A percentile compares a stretch with the other conserved stretches of the same genome.
Conservation (phyloP, 768 basidiomycete species). For the Russula compacta region DNA sequence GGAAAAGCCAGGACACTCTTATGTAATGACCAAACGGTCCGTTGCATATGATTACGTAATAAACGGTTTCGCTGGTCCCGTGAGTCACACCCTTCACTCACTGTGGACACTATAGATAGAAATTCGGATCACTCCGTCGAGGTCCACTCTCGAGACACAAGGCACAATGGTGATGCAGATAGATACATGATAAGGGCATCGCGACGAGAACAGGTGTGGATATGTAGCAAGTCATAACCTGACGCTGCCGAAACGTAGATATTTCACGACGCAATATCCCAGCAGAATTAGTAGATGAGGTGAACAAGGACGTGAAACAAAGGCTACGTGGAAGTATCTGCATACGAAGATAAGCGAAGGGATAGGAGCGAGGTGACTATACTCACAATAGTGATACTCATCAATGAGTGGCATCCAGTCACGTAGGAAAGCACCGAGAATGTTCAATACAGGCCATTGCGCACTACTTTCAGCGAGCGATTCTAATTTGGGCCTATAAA, state of each 20-base stretch:
- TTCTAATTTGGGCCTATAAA: slow-evolving; percentile 61
- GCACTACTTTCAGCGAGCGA: slow-evolving; percentile 47
- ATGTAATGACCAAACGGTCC: slow-evolving; percentile 1
- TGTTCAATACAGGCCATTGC: slow-evolving; percentile 52
- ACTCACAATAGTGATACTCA: slow-evolving; percentile 86
- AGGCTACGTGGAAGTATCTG: slow-evolving; percentile 17
- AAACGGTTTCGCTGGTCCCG: too few species aligned
- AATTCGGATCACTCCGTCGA: background rate
- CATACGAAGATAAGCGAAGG: background rate
- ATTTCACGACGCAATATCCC: background rate
- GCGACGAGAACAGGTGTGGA: background rate
- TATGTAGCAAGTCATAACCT: slow-evolving; percentile 1
- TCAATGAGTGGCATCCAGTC: slow-evolving; percentile 88
- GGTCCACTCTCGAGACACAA: background rate
- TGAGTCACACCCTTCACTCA: too few species aligned
- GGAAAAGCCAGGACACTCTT: background rate
- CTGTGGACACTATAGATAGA: too few species aligned
- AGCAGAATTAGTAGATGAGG: background rate
- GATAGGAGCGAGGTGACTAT: background rate
- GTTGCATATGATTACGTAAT: background rate
- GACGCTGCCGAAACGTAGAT: background rate
- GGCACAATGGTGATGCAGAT: background rate
- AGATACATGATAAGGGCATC: background rate
- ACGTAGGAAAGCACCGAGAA: slow-evolving; percentile 59
- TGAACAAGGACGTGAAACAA: background rate